Percentiles rank a stretch among this genome's conserved stretches.
These are phyloP conservation scores for Cucurbita argyrosperma DNA, from an alignment of 306 rosid species.

Conservation along the genomic window DNA sequence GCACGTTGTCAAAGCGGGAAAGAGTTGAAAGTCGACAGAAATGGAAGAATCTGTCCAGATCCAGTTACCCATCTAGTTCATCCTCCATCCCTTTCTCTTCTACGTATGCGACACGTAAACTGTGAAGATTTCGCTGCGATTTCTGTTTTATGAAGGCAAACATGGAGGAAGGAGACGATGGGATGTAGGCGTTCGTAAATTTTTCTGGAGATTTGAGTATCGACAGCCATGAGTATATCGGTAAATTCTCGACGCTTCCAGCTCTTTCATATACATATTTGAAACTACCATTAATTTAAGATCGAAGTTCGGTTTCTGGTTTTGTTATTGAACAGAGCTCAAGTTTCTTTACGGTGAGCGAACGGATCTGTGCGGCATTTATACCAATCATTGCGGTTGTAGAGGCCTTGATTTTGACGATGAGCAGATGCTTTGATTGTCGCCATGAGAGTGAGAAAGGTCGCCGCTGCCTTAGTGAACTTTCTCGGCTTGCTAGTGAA, in stretches of 20 bases:
- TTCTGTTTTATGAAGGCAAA: background rate
- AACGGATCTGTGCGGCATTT: conserved; percentile 31
- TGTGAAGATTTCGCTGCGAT: background rate
- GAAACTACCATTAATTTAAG: background rate
- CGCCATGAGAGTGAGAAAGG: conserved; percentile 8
- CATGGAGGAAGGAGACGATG: background rate
- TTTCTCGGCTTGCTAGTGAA: conserved; percentile 31
- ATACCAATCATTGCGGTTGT: conserved; percentile 28
- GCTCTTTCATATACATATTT: background rate
- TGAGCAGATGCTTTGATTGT: conserved; percentile 29
- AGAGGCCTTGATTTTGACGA: conserved; percentile 27
- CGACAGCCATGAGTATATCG: background rate
- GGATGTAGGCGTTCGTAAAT: background rate
- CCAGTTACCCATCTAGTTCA: background rate
- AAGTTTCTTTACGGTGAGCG: conserved; percentile 26
- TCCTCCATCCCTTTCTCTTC: background rate
- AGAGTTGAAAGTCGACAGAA: too few relatives aligned
- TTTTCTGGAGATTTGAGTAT: background rate
- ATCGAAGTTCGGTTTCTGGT: background rate
- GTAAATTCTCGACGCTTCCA: background rate
- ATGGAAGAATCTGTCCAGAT: background rate
- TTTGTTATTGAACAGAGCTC: conserved; percentile 21
- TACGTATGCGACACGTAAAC: background rate
- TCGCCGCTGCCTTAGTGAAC: conserved; percentile 7
- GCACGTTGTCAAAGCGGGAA: too few relatives aligned